phyloP scores from a whole-genome alignment of 2,329 filamentous ascomycete species.

The Scedosporium aurantiacum region DNA sequence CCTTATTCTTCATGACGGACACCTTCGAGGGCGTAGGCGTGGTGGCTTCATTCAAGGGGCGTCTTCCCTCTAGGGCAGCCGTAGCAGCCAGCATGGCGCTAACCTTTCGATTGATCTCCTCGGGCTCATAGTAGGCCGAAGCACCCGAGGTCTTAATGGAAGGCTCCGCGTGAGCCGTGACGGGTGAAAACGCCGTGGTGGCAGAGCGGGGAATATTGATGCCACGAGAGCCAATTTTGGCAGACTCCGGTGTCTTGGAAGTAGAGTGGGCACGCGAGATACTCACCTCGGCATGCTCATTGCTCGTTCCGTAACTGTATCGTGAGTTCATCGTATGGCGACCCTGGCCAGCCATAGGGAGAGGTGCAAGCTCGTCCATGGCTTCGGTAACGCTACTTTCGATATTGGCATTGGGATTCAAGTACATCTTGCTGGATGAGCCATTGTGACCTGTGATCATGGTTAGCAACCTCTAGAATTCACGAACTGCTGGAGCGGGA shows the following conservation, averaged over 20 bases:
- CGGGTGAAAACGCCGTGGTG: neutral
- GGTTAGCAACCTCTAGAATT: too few relatives aligned
- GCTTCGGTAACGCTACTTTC: neutral
- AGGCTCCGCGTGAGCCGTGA: neutral
- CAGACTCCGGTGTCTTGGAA: neutral
- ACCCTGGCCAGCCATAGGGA: neutral
- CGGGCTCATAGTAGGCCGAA: conserved; percentile 8
- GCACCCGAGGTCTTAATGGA: neutral
- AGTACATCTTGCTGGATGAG: too few relatives aligned
- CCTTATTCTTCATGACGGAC: conserved; percentile 18
- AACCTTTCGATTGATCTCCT: conserved; percentile 22
- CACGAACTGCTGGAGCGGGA: too few relatives aligned
- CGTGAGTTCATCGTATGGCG: neutral
- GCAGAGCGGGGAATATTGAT: neutral
- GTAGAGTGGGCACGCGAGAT: neutral
- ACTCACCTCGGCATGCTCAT: neutral
- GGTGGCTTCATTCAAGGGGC: conserved; percentile 7
- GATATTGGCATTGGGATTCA: too few relatives aligned
- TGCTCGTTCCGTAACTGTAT: neutral
- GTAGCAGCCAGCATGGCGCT: conserved; percentile 25
- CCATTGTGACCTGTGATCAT: too few relatives aligned
- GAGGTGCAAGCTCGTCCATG: neutral
- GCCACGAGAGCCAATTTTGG: neutral
- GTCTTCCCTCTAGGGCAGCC: conserved; percentile 21
- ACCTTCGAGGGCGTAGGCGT: conserved; percentile 14